These are phyloP conservation scores for Tolypocladium ophioglossoides DNA, from an alignment of 2,329 filamentous ascomycete species.

Conservation along the genomic window DNA sequence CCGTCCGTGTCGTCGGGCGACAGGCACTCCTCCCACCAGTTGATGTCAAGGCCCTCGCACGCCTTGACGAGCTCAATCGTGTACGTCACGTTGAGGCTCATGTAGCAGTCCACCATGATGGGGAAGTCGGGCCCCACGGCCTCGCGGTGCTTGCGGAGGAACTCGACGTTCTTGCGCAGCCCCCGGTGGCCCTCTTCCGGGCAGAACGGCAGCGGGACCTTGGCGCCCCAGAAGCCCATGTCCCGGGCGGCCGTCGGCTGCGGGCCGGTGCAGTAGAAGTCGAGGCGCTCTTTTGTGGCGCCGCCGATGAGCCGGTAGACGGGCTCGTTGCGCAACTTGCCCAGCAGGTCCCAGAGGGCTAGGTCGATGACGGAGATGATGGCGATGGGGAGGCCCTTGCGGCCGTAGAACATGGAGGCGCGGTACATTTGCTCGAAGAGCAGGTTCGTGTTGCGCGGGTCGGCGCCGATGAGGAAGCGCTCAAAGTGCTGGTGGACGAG, in stretches of 20 bases:
- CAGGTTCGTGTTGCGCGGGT: constrained; percentile 83
- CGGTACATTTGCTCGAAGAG: constrained; percentile 97
- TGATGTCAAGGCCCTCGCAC: constrained; percentile 74
- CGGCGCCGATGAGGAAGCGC: constrained; percentile 78
- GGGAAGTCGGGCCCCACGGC: constrained; percentile 83
- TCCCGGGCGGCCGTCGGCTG: constrained; percentile 68
- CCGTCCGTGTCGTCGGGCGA: constrained; percentile 88
- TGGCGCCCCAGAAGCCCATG: constrained; percentile 86
- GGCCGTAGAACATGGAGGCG: constrained; percentile 90
- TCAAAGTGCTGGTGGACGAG: constrained; percentile 89
- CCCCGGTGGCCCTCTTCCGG: constrained; percentile 78
- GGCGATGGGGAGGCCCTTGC: constrained; percentile 81
- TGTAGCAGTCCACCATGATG: constrained; percentile 93
- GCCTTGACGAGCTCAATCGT: constrained; percentile 84
- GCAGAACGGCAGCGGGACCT: constrained; percentile 82
- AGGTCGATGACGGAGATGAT: constrained; percentile 93
- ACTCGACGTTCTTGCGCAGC: constrained; percentile 81
- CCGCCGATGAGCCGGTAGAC: constrained; percentile 93
- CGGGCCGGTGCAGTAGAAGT: constrained; percentile 94
- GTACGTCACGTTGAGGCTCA: constrained; percentile 88
- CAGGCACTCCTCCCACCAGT: constrained; percentile 96
- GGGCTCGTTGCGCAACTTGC: constrained; percentile 84
- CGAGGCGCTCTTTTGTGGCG: constrained; percentile 68
- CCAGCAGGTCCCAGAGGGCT: constrained; percentile 83
- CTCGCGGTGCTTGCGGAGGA: constrained; percentile 74